phyloP scores from a whole-genome alignment of 495 filamentous ascomycete genomes.

The Aspergillus nanangensis region DNA sequence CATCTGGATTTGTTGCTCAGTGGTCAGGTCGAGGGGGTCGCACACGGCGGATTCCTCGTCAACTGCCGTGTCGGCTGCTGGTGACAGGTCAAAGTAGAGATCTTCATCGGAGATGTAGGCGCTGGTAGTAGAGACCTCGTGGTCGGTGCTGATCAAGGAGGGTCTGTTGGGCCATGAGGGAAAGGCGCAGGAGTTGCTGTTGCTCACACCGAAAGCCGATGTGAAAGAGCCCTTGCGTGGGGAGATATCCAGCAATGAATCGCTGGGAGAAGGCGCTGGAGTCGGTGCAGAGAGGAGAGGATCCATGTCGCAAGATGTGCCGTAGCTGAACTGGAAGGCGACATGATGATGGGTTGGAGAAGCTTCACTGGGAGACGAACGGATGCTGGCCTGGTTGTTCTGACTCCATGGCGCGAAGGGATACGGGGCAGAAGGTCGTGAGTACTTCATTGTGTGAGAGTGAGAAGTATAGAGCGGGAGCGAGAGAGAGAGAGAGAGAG shows the following conservation, averaged over 20 bases:
- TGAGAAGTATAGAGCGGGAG: not conserved
- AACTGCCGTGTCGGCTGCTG: constrained; percentile 22
- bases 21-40: constrained; percentile 26
- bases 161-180: constrained; percentile 51
- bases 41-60: constrained; percentile 28
- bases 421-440: constrained; percentile 5
- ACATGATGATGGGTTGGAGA: constrained; percentile 28
- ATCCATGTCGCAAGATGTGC: constrained; percentile 20
- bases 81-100: constrained; percentile 37
- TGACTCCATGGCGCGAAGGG: constrained; percentile 22
- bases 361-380: constrained; percentile 19
- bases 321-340: constrained; percentile 38
- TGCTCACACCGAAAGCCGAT: constrained; percentile 34
- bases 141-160: constrained; percentile 36
- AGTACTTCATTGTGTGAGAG: constrained; percentile 7
- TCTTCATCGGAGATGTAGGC: constrained; percentile 51
- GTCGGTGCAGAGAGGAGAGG: constrained; percentile 34
- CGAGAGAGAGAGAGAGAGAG: not conserved
- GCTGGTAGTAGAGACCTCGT: constrained; percentile 28
- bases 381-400: constrained; percentile 16
- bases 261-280: constrained; percentile 35
- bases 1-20: constrained; percentile 40
- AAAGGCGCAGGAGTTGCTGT: constrained; percentile 41
- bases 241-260: constrained; percentile 39
- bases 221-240: constrained; percentile 47